phyloP scores from a whole-genome alignment of 768 basidiomycete species.

The Tylopilus plumbeoviolaceoides region DNA sequence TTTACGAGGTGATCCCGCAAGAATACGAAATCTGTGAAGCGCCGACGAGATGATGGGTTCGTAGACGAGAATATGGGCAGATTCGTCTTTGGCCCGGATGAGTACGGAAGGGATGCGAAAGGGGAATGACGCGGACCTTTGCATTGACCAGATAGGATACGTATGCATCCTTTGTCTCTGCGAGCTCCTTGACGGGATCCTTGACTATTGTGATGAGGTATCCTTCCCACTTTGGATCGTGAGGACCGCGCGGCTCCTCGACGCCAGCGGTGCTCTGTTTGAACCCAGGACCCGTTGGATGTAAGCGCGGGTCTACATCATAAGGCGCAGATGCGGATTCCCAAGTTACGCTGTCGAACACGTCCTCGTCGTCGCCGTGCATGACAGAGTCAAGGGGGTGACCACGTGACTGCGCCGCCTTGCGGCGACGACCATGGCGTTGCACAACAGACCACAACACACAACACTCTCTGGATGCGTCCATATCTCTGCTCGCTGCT shows the following conservation, averaged over 20 bases:
- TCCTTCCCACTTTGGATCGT: conserved; percentile 90
- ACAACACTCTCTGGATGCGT: conserved; percentile 25
- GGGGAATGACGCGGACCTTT: conserved; percentile 51
- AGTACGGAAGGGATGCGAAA: conserved; percentile 1
- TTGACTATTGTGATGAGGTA: conserved; percentile 77
- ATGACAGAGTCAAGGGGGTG: conserved; percentile 34
- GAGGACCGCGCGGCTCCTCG: conserved; percentile 60
- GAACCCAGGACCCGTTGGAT: conserved; percentile 67
- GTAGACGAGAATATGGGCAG: conserved; percentile 77
- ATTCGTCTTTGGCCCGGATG: conserved; percentile 63
- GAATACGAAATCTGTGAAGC: conserved; percentile 98
- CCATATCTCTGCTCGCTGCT: conserved; percentile 19
- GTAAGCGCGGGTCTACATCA: conserved; percentile 37
- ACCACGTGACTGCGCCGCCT: conserved; percentile 25
- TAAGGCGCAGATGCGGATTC: conserved; percentile 68
- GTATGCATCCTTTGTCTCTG: conserved; percentile 96
- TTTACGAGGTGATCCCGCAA: conserved; percentile 81
- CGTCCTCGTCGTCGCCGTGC: conserved; percentile 85
- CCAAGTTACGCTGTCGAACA: conserved; percentile 91
- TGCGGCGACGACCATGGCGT: background rate
- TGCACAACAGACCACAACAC: conserved; percentile 26
- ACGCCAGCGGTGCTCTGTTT: conserved; percentile 71
- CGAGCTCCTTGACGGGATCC: conserved; percentile 93
- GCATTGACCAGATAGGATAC: conserved; percentile 91
- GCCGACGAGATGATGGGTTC: conserved; percentile 73